Conservation (phyloP, 495 filamentous ascomycete genomes). For the Neurospora sp. region DNA sequence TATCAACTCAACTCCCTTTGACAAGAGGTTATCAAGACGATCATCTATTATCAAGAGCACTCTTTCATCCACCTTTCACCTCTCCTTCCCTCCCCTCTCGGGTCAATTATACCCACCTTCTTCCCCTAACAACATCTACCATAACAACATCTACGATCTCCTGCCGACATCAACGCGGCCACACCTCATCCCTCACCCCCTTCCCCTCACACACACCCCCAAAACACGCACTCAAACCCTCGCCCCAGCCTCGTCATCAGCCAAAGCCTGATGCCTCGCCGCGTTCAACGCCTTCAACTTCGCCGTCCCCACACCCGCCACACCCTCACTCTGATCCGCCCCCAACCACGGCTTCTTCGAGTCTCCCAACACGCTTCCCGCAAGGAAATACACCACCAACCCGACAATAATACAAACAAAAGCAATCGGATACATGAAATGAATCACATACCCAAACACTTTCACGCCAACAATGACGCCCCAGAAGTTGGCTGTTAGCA, state of each 20-base stretch:
- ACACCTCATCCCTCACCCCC: neutral
- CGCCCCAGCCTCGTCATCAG: neutral
- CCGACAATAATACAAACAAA: conserved; percentile 86
- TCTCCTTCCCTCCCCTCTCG: neutral
- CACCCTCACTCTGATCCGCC: conserved; percentile 67
- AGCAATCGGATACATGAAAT: conserved; percentile 90
- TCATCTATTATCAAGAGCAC: neutral
- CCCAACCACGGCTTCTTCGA: conserved; percentile 93
- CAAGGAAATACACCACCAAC: conserved; percentile 71
- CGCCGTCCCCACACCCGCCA: conserved; percentile 79
- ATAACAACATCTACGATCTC: neutral
- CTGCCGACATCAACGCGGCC: neutral
- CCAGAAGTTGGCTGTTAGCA: conserved; percentile 97
- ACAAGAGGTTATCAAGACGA: neutral
- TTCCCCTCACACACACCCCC: too few relatives aligned
- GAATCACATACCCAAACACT: conserved; percentile 71
- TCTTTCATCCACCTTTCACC: neutral
- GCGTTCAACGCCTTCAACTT: conserved; percentile 62
- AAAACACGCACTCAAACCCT: neutral
- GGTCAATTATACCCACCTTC: neutral
- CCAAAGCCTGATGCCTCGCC: conserved; percentile 28
- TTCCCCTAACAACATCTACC: neutral
- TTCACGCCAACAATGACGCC: conserved; percentile 80
- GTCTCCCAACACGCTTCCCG: conserved; percentile 71
- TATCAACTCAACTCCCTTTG: neutral